Percentiles rank a stretch among this genome's conserved stretches.
These are phyloP conservation scores for Quercus parvula DNA, from an alignment of 306 rosid species.

Conservation along the genomic window DNA sequence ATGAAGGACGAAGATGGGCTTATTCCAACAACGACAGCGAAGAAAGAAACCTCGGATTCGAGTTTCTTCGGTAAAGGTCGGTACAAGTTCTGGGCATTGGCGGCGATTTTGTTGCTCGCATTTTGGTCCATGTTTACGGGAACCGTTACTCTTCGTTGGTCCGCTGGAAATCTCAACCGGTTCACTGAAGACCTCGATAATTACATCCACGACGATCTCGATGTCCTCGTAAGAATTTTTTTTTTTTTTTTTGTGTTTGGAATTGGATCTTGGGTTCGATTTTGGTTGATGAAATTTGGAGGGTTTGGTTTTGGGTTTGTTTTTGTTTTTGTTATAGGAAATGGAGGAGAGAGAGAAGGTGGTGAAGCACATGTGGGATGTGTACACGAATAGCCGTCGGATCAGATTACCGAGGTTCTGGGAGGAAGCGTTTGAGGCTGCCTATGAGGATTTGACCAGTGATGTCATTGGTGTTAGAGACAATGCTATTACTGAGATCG, in stretches of 20 bases:
- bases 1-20: conserved; percentile 91
- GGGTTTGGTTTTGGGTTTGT: neutral
- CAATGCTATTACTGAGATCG: conserved; percentile 79
- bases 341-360: conserved; percentile 99
- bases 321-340: conserved; percentile 45
- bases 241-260: neutral
- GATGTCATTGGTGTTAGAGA: conserved; percentile 76
- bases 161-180: conserved; percentile 73
- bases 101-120: conserved; percentile 86
- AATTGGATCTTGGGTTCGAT: conserved; percentile 24
- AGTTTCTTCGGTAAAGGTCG: conserved; percentile 64
- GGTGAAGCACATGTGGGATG: conserved; percentile 98
- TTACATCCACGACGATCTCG: conserved; percentile 81
- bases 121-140: conserved; percentile 99
- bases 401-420: conserved; percentile 88
- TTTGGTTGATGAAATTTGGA: conserved; percentile 8
- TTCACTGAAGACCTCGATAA: conserved; percentile 55
- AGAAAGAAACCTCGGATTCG: conserved; percentile 66
- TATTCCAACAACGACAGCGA: conserved; percentile 53
- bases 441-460: conserved; percentile 83
- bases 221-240: conserved; percentile 70
- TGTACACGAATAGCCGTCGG: conserved; percentile 89
- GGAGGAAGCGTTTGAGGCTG: conserved; percentile 97
- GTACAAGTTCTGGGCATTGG: conserved; percentile 94
- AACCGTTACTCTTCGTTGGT: conserved; percentile 94